phyloP scores from a whole-genome alignment of 225 moss, liverwort and hornwort species.

The Pseudoscleropodium purum region DNA sequence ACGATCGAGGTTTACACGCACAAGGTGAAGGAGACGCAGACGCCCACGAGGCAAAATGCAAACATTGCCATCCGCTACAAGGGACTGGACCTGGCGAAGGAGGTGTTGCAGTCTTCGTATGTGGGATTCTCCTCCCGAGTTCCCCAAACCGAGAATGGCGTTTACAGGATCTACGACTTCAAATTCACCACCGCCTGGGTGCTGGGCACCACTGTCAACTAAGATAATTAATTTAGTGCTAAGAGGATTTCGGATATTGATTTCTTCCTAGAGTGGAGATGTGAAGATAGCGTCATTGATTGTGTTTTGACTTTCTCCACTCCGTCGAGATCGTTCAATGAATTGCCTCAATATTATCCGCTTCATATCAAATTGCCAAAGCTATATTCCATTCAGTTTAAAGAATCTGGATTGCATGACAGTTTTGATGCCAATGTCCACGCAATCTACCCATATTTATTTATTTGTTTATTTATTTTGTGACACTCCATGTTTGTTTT shows the following conservation, averaged over 20 bases:
- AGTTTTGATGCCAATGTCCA: neutral
- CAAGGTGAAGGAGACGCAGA: conserved; percentile 20
- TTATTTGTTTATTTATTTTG: too few relatives aligned
- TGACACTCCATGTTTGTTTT: neutral
- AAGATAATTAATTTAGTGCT: neutral
- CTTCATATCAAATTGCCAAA: neutral
- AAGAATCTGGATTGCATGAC: neutral
- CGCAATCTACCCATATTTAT: too few relatives aligned
- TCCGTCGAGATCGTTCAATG: neutral
- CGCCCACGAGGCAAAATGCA: conserved; percentile 12
- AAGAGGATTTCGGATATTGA: neutral
- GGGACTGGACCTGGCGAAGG: neutral
- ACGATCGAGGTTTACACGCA: conserved; percentile 17
- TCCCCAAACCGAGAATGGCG: neutral
- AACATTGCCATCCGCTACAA: neutral
- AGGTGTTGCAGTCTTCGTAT: conserved; percentile 5
- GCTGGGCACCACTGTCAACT: neutral
- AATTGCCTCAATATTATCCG: too few relatives aligned
- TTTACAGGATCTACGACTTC: conserved; percentile 11
- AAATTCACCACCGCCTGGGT: conserved; percentile 8
- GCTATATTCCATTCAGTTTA: neutral
- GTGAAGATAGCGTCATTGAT: neutral
- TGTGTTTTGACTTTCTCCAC: neutral
- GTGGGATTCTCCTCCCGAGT: conserved; percentile 9
- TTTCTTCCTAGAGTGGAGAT: neutral